Evolutionary conservation across 257 asterid genomes (phyloP), one percentile per base, ranked within the genome.

Genomic region (Solanum corneliomulleri): DNA sequence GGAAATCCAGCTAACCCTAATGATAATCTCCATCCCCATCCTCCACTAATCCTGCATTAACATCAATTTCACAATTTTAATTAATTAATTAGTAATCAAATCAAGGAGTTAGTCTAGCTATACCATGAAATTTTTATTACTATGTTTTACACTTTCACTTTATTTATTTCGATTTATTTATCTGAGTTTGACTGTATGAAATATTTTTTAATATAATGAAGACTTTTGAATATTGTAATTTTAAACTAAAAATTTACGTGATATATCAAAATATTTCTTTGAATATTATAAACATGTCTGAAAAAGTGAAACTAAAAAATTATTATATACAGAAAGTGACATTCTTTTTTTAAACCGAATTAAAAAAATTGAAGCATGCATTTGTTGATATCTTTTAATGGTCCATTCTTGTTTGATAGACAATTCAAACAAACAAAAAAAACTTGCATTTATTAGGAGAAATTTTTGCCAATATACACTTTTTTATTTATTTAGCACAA

Each of bases 1-100:
- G 99, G 99, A 64, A 95, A 20, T 10, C 98, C 99, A 10, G 98
- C 99, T 85, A 96, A 75, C 27, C 98, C 99, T 35, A 96, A 68
- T 4, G 99, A 96, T 9, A 96, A 27, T 41, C 99, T 92, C 99
- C 99, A 96, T 2, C 99, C 99, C 94, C 95, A 93, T 75, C 94
- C 96, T 76, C 98, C 98, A 52, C 88, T 49, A 45, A 96, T 95
- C 80, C 99, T 96, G 91, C 16, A 11, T 23, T 77, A 27, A 5
- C 45, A 16, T 10, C 7, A 37, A 64, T 45, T 44, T 27, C 16
- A 42, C 29, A 9, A 27, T 25, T 5, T 37, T 37, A 37, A 37
- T 35, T 4, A 1, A 7, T 42, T 52, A 39, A 23, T 20, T 23
- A 76, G 83, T 18, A 76, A 12, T n/a, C 3, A 44, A 21, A 20